Conservation (phyloP, 2,329 filamentous ascomycete species). For the Diaporthe sp. region DNA sequence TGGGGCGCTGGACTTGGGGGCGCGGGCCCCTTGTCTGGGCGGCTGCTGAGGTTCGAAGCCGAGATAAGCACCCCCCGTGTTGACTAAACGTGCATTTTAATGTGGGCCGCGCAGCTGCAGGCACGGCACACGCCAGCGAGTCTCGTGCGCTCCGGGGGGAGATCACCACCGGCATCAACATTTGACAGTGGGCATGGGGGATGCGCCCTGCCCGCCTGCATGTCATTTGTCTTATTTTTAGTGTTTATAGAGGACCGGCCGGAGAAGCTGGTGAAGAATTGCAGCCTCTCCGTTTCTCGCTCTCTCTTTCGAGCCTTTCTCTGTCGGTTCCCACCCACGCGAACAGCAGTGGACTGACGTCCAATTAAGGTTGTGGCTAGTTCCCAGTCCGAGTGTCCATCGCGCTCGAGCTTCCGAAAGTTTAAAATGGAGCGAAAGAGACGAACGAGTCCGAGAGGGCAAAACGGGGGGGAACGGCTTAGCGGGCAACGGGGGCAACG, state of each 20-base stretch:
- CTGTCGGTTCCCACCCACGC: neutral
- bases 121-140: slow-evolving; percentile 27
- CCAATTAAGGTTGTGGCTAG: slow-evolving; percentile 41
- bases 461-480: neutral
- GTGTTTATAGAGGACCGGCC: neutral
- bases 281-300: neutral
- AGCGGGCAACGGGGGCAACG: slow-evolving; percentile 8
- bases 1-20: neutral
- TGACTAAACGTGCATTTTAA: slow-evolving; percentile 28
- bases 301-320: neutral
- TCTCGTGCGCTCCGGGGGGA: slow-evolving; percentile 24
- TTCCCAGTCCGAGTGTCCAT: slow-evolving; percentile 37
- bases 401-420: slow-evolving; percentile 38
- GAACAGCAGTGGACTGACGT: slow-evolving; percentile 33
- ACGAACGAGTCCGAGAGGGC: slow-evolving; percentile 15
- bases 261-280: neutral
- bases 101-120: slow-evolving; percentile 22
- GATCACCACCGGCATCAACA: slow-evolving; percentile 32
- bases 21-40: neutral
- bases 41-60: slow-evolving; percentile 12
- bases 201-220: neutral
- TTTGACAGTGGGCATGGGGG: slow-evolving; percentile 3
- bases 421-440: slow-evolving; percentile 31
- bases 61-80: slow-evolving; percentile 27
- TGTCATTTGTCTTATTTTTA: slow-evolving; percentile 7